A percentile compares a stretch with the other conserved stretches of the same genome.
phyloP scores from a whole-genome alignment of 441 rosid species.

The Macaranga tanarius region DNA sequence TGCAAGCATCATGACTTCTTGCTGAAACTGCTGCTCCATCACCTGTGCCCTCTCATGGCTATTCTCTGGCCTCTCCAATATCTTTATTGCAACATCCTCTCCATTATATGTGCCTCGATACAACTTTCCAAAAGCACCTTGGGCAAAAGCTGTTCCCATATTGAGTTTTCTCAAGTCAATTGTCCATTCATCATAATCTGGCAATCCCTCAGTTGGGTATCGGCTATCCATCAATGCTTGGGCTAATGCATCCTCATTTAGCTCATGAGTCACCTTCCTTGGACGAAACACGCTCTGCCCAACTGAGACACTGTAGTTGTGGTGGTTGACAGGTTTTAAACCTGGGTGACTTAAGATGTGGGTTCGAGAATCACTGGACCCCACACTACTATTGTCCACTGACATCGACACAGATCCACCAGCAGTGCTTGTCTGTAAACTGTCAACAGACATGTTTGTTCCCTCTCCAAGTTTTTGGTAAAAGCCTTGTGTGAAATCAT shows the following conservation, averaged over 20 bases:
- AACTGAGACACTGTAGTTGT: slow-evolving; percentile 44
- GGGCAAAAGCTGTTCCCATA: slow-evolving; percentile 92
- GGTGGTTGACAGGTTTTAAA: slow-evolving; percentile 53
- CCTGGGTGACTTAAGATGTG: slow-evolving; percentile 85
- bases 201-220: slow-evolving; percentile 61
- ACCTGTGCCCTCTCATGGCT: slow-evolving; percentile 67
- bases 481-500: slow-evolving; percentile 77
- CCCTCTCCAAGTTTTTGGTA: slow-evolving; percentile 84
- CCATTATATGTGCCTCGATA: slow-evolving; percentile 92
- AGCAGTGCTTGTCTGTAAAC: slow-evolving; percentile 77
- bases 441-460: slow-evolving; percentile 88
- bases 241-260: slow-evolving; percentile 81
- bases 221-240: slow-evolving; percentile 75
- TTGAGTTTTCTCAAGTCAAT: slow-evolving; percentile 81
- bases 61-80: slow-evolving; percentile 80
- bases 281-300: slow-evolving; percentile 78
- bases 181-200: slow-evolving; percentile 86
- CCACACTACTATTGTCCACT: slow-evolving; percentile 82
- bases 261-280: slow-evolving; percentile 65
- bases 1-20: slow-evolving; percentile 94
- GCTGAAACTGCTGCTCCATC: slow-evolving; percentile 97
- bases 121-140: slow-evolving; percentile 94
- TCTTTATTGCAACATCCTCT: slow-evolving; percentile 89
- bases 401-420: slow-evolving; percentile 96
- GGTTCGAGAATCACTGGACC: slow-evolving; percentile 81